Evolutionary conservation across 2,329 filamentous ascomycete genomes (phyloP), one percentile per base, ranked within the genome.

Genomic region (Aspergillus melleus): DNA sequence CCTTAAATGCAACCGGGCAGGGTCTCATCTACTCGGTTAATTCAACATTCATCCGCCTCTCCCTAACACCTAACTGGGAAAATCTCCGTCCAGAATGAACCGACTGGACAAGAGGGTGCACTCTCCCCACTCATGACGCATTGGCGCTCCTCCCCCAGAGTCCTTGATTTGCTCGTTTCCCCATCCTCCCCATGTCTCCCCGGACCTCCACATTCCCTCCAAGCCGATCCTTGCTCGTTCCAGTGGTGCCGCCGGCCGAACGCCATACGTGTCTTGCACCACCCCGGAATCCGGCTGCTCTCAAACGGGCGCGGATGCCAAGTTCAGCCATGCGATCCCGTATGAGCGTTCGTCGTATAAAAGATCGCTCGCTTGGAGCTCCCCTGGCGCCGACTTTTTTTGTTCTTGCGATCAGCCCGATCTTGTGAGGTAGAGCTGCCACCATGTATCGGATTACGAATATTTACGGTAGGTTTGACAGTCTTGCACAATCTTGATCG

Each of bases 381-480:
- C 46, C 49, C 50, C 52, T 19, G 52, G 20, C 32, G 14, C 39
- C 44, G 29, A 26, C 46, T 52, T 36, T 30, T 24, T 36, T 36
- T 36, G 32, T 12, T 36, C 4, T 14, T 12, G 32, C 49, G 47
- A 46, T 44, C 24, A 24, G n/a, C 52, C 24, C 12, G 16, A 14
- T 42, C 1, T 22, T 54, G 39, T 22, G 20, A 14, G 51, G n/a
- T 53, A 30, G 51, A 44, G 32, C 30, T 52, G 54, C 36, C 62
- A 66, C 39, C 22, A 68, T 68, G 64, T 68, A 61, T 68, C 51
- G 54, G 30, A 66, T 67, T 44, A 57, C 59, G 5, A 67, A 67
- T 51, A 66, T 67, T 44, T 67, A 67, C 42, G 58, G 65, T 67
- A 64, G 19, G 55, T 36, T 6, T 9, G 8, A 1, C 2, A 11